These are phyloP conservation scores for Cryphonectria japonica DNA, from an alignment of 2,329 filamentous ascomycete species.

Conservation along the genomic window DNA sequence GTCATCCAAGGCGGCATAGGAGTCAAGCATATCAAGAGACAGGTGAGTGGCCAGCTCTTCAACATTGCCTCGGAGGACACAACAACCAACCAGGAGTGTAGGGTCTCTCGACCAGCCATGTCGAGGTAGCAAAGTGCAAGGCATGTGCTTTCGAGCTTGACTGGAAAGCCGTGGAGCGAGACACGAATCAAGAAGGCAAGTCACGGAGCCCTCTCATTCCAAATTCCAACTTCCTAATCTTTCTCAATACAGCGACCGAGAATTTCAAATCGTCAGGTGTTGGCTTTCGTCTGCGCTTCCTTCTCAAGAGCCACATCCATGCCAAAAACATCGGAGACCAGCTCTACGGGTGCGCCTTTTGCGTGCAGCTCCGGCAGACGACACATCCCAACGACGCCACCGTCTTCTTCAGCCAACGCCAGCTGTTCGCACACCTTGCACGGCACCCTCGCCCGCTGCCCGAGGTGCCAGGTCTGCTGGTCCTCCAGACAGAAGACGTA, in stretches of 20 bases:
- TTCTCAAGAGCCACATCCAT: conserved; percentile 59
- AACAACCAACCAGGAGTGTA: conserved; percentile 18
- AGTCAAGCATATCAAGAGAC: conserved; percentile 54
- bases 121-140: conserved; percentile 55
- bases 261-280: conserved; percentile 52
- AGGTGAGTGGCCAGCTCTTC: conserved; percentile 41
- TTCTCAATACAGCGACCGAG: conserved; percentile 41
- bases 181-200: conserved; percentile 54
- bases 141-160: conserved; percentile 59
- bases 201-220: background rate
- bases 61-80: background rate
- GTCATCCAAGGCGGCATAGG: conserved; percentile 52
- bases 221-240: too few species aligned
- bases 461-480: conserved; percentile 50
- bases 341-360: conserved; percentile 61
- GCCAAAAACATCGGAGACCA: conserved; percentile 56
- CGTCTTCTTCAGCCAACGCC: conserved; percentile 57
- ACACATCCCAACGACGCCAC: conserved; percentile 59
- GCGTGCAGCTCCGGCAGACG: conserved; percentile 53
- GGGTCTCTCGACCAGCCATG: conserved; percentile 40
- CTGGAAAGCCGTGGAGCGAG: conserved; percentile 55
- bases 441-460: conserved; percentile 59
- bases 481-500: conserved; percentile 50
- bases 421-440: conserved; percentile 57
- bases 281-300: conserved; percentile 56